Evolutionary conservation across 2,329 filamentous ascomycete species (phyloP), one percentile per base, ranked within the genome.

Genomic region (Arachnopeziza araneosa): DNA sequence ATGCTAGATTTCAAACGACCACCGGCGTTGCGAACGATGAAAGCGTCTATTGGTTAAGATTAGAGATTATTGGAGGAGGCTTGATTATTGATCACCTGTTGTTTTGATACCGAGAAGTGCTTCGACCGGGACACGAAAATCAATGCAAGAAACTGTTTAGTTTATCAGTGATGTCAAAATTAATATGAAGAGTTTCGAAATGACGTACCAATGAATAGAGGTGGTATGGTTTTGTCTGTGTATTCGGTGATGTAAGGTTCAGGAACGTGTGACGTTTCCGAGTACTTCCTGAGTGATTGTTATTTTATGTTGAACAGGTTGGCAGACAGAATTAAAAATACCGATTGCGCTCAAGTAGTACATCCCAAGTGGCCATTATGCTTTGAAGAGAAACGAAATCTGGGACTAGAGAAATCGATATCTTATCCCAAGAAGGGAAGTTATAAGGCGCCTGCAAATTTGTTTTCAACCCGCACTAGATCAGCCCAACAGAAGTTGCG

Each of bases 341-440:
- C 57, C n/a, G 6, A 32, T 58, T 58, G 19, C 36, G 57, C 52
- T 58, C 57, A 10, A 58, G 52, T 21, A 58, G 23, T 23, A 49
- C 57, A 24, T 58, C 44, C 51, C 36, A 58, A 24, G 24, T 58
- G 22, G 57, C 51, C 57, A 58, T 58, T 54, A 24, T 55, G 54
- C 36, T 44, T 19, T 12, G n/a, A 19, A 44, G 17, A 7, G 36
- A 44, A 44, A 44, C 36, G 12, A 44, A 44, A 44, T 44, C 36
- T 44, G 17, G 36, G 36, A 44, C 36, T 12, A 44, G 36, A 44
- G 12, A 44, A 44, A 44, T 44, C 17, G 12, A 44, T 44, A 44
- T 44, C 36, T 44, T 44, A 44, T 44, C 36, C 17, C 36, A 44
- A 44, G 36, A 44, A 44, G 36, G 12, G 12, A 44, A 44, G 6